Base-by-base conservation (phyloP, 2,329 filamentous ascomycete genomes). In the Chaetomiaceae sp. region DNA sequence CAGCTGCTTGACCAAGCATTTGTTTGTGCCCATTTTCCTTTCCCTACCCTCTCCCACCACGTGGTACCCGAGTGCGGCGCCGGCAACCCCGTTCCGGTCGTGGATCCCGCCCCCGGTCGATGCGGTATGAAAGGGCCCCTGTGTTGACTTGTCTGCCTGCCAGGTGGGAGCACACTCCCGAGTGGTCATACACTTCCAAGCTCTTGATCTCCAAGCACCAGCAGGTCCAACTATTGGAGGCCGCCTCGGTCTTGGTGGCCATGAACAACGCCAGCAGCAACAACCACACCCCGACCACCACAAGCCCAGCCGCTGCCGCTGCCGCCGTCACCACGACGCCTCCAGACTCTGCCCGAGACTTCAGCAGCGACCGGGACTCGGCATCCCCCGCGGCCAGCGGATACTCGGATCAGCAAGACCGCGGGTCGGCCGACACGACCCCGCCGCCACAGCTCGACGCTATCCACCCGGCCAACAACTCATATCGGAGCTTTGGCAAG, bases 1-100 rank as follows among this genome's bases (percentile, higher is more conserved):
- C 82, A 97, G 93, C 76, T 98, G 93, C 82, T 82, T 98, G 76
- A 94, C 88, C 68, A 98, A 97, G 81, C 93, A 98, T 83, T 85
- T 96, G 93, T 97, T 83, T 81, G 93, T 95, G 77, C 73, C 77
- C 81, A 55, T 47, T 59, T 55, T 57, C 57, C 55, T 57, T 57
- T 58, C 52, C 52, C 54, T 54, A 52, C 45, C 57, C 77, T 74
- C 71, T 70, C 71, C 70, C 71, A 68, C 64, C 66, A 65, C 62
- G 60, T 56, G 60, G 58, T 63, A 59, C 65, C 61, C 52, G 56
- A 50, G 45, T 49, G 47, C 45, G 51, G 53, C 53, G 33, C 38
- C 37, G 47, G 47, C 47, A 45, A 39, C 34, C 46, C 45, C 43
- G 19, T 38, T 39, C 50, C 49, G 47, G 45, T 35, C 44, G 38